These are phyloP conservation scores for Lactarius hatsudake DNA, from an alignment of 768 basidiomycete species.

Conservation along the genomic window DNA sequence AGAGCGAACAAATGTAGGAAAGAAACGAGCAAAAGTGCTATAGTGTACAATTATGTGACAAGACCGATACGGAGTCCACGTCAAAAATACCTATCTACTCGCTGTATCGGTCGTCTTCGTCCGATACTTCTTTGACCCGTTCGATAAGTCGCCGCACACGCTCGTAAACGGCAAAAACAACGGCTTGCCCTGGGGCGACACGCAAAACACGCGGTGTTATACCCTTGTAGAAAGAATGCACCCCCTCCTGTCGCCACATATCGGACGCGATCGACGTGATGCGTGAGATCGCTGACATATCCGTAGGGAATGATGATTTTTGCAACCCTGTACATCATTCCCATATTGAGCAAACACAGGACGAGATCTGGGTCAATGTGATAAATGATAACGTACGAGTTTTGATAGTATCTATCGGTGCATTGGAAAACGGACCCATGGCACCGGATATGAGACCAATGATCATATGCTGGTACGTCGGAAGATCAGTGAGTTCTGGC, in stretches of 20 bases:
- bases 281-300: constrained; percentile 75
- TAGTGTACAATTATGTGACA: constrained; percentile 2
- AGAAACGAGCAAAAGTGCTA: neutral
- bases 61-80: neutral
- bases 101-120: constrained; percentile 61
- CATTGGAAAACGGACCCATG: constrained; percentile 98
- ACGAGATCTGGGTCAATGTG: neutral
- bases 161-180: constrained; percentile 98
- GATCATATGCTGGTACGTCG: constrained; percentile 93
- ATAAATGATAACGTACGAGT: constrained; percentile 59
- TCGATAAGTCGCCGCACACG: constrained; percentile 76
- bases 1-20: neutral
- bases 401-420: constrained; percentile 93
- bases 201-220: constrained; percentile 95
- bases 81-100: constrained; percentile 42
- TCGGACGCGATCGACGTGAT: constrained; percentile 79
- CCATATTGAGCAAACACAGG: neutral
- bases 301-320: constrained; percentile 71
- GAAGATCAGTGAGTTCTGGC: constrained; percentile 75
- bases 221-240: constrained; percentile 93
- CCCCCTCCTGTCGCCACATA: constrained; percentile 92
- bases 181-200: constrained; percentile 95
- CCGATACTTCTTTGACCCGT: constrained; percentile 50
- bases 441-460: constrained; percentile 96
- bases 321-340: constrained; percentile 60